Percentiles rank a stretch among this genome's conserved stretches.
These are phyloP conservation scores for Polyporus arcularius DNA, from an alignment of 768 basidiomycete species.

Conservation along the genomic window DNA sequence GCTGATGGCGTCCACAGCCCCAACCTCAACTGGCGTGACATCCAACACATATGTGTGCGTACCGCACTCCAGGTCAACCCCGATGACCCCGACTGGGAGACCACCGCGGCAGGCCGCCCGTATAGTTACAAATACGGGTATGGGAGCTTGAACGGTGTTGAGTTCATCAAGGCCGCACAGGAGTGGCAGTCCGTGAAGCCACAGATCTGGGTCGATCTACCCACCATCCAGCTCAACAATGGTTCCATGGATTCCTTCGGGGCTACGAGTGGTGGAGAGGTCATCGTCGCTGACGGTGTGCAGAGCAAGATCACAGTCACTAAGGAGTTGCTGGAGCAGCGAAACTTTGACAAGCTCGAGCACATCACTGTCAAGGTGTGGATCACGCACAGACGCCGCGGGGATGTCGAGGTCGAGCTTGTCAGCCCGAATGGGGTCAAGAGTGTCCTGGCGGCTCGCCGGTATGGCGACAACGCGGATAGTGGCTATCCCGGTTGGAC, in stretches of 20 bases:
- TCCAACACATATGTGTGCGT: conserved; percentile 86
- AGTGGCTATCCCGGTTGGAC: conserved; percentile 91
- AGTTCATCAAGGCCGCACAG: conserved; percentile 78
- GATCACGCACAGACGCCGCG: conserved; percentile 84
- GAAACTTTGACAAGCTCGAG: conserved; percentile 88
- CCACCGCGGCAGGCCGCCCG: conserved; percentile 63
- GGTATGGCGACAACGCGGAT: conserved; percentile 61
- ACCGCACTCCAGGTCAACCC: conserved; percentile 79
- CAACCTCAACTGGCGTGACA: conserved; percentile 94
- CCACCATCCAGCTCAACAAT: conserved; percentile 64
- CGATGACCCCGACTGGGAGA: conserved; percentile 94
- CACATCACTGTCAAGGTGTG: conserved; percentile 92
- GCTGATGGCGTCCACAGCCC: conserved; percentile 51
- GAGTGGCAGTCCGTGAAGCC: conserved; percentile 89
- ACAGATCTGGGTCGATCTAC: conserved; percentile 85
- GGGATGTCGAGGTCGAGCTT: conserved; percentile 92
- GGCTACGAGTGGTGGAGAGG: conserved; percentile 61
- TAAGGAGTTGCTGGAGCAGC: conserved; percentile 59
- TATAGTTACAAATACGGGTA: conserved; percentile 96
- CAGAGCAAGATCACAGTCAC: conserved; percentile 66
- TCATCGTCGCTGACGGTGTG: conserved; percentile 68
- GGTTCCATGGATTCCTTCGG: conserved; percentile 58
- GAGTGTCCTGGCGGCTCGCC: conserved; percentile 78
- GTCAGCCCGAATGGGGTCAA: conserved; percentile 82
- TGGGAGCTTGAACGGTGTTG: conserved; percentile 83